A percentile compares a stretch with the other conserved stretches of the same genome.
Conservation (phyloP, 2,329 filamentous ascomycete species). For the Aspergillus tubingensis region DNA sequence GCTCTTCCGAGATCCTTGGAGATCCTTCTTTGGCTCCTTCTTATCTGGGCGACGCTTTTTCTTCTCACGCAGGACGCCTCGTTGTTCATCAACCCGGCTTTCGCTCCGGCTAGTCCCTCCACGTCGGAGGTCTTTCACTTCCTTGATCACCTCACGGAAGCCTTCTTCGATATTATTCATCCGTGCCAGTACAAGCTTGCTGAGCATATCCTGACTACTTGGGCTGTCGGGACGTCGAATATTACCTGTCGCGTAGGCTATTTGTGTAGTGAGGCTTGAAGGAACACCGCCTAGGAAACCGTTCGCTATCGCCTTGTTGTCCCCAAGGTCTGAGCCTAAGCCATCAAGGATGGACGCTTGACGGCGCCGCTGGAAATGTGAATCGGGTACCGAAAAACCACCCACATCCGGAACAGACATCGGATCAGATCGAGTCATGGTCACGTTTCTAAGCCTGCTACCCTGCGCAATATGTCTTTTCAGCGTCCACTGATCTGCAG, state of each 20-base stretch:
- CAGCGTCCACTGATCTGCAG: constrained; percentile 45
- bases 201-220: constrained; percentile 69
- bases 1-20: constrained; percentile 20
- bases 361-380: constrained; percentile 37
- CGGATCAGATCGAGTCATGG: constrained; percentile 54
- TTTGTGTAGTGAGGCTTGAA: constrained; percentile 78
- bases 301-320: constrained; percentile 61
- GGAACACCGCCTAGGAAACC: constrained; percentile 66
- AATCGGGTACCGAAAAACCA: constrained; percentile 54
- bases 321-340: constrained; percentile 71
- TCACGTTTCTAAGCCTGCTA: constrained; percentile 58
- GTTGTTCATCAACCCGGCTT: constrained; percentile 31
- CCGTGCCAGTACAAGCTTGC: constrained; percentile 76
- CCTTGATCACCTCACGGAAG: constrained; percentile 80
- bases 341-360: constrained; percentile 71
- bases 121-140: constrained; percentile 67
- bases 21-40: constrained; percentile 26
- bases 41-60: constrained; percentile 29
- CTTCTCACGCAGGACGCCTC: constrained; percentile 25
- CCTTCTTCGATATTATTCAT: constrained; percentile 95
- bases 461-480: constrained; percentile 39
- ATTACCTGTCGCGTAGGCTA: constrained; percentile 70
- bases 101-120: constrained; percentile 37
- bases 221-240: constrained; percentile 49
- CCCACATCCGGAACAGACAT: constrained; percentile 60